These are phyloP conservation scores for Globisporangium canariense DNA, from an alignment of 352 stramenopile species.

Conservation along the genomic window DNA sequence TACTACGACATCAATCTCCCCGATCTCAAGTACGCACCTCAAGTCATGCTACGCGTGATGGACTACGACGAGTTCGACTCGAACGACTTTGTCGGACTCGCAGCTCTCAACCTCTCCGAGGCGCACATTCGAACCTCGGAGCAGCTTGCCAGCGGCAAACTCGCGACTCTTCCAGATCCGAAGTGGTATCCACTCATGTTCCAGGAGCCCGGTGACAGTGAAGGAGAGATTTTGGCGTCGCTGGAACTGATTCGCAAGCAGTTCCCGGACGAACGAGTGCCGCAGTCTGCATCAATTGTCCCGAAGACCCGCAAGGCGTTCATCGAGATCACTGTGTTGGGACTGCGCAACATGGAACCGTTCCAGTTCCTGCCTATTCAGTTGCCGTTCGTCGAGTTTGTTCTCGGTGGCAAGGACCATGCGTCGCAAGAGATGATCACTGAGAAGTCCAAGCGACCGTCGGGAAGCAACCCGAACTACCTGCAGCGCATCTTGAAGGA, in stretches of 20 bases:
- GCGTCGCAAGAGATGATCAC: conserved; percentile 83
- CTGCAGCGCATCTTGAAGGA: conserved; percentile 87
- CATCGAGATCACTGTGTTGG: conserved; percentile 83
- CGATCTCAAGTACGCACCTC: conserved; percentile 68
- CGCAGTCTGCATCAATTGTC: conserved; percentile 45
- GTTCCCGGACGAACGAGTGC: conserved; percentile 62
- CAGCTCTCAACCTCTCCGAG: conserved; percentile 63
- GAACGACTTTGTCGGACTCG: conserved; percentile 67
- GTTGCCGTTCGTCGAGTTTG: conserved; percentile 85
- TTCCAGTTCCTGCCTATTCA: conserved; percentile 90
- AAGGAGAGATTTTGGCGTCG: conserved; percentile 77
- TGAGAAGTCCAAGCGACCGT: conserved; percentile 81
- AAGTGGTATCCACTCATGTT: conserved; percentile 79
- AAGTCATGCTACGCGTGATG: conserved; percentile 81
- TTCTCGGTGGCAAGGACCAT: conserved; percentile 81
- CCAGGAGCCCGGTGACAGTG: conserved; percentile 70
- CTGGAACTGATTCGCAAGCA: conserved; percentile 74
- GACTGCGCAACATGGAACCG: conserved; percentile 83
- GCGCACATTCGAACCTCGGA: conserved; percentile 66
- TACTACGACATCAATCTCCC: conserved; percentile 86
- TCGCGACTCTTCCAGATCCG: conserved; percentile 48
- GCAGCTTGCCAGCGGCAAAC: conserved; percentile 43
- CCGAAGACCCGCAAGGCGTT: conserved; percentile 70
- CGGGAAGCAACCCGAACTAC: conserved; percentile 86
- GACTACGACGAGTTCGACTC: conserved; percentile 75